Conservation (phyloP, 768 basidiomycete species). For the Mycena rebaudengoi region DNA sequence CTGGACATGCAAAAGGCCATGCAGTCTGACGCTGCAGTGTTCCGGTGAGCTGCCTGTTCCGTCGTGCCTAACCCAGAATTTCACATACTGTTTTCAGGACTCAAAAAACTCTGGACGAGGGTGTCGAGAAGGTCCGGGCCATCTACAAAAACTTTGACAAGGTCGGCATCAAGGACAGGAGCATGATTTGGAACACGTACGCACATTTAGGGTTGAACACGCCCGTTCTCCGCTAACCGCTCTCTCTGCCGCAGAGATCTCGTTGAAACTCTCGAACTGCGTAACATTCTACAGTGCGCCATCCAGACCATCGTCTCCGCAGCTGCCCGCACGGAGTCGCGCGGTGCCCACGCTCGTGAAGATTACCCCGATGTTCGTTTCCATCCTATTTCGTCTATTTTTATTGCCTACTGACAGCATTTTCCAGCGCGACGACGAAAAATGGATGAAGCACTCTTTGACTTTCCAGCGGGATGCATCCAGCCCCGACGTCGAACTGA, state of each 20-base stretch:
- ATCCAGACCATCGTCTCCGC: conserved; percentile 95
- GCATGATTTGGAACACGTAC: conserved; percentile 99
- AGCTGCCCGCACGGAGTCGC: conserved; percentile 94
- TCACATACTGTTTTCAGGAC: conserved; percentile 58
- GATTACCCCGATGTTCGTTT: conserved; percentile 90
- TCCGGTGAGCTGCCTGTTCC: conserved; percentile 83
- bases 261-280: conserved; percentile 95
- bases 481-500: conserved; percentile 86
- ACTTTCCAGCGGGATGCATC: conserved; percentile 86
- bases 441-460: conserved; percentile 96
- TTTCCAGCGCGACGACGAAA: conserved; percentile 84
- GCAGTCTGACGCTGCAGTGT: conserved; percentile 98
- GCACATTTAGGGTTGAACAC: conserved; percentile 45
- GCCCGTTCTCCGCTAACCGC: background rate
- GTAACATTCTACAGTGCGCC: conserved; percentile 95
- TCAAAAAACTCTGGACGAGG: conserved; percentile 89
- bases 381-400: background rate
- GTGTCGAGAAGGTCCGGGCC: conserved; percentile 83
- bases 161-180: conserved; percentile 96
- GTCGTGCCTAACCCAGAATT: too few relatives aligned
- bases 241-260: conserved; percentile 71
- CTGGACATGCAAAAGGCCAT: conserved; percentile 99
- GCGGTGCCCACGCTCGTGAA: conserved; percentile 98
- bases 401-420: background rate
- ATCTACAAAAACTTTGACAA: conserved; percentile 92